Percentiles rank a stretch among this genome's conserved stretches.
phyloP scores from a whole-genome alignment of 2,329 filamentous ascomycete species.

The Beauveria asiatica region DNA sequence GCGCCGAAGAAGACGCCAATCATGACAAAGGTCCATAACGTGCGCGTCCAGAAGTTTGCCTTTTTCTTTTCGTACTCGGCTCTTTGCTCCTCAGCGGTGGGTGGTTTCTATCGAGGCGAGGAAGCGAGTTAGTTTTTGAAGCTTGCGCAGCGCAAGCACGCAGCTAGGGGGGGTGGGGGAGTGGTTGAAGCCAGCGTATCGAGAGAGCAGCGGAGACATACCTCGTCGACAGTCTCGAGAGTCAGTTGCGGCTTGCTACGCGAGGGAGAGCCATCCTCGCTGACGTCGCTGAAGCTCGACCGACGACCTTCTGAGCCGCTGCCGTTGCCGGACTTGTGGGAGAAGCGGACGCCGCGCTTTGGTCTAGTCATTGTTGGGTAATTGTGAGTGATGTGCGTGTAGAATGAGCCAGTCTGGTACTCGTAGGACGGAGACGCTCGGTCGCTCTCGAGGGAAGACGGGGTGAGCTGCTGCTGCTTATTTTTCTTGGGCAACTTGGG shows the following conservation, averaged over 20 bases:
- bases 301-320: constrained; percentile 46
- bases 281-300: constrained; percentile 63
- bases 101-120: constrained; percentile 31
- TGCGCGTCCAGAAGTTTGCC: constrained; percentile 91
- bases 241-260: constrained; percentile 19
- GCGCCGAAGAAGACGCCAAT: constrained; percentile 84
- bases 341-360: constrained; percentile 47
- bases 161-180: not conserved
- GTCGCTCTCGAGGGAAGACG: not conserved
- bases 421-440: not conserved
- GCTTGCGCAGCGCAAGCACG: not conserved
- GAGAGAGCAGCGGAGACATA: constrained; percentile 10
- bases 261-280: constrained; percentile 40
- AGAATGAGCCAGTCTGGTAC: not conserved
- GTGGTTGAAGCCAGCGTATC: not conserved
- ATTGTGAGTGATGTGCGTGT: not conserved
- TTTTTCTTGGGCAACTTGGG: not conserved
- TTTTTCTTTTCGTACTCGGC: constrained; percentile 96
- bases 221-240: constrained; percentile 29
- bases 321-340: constrained; percentile 41
- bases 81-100: constrained; percentile 32
- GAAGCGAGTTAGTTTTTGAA: constrained; percentile 13
- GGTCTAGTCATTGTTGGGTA: constrained; percentile 25
- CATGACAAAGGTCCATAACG: constrained; percentile 98
- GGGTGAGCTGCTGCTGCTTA: not conserved